phyloP scores from a whole-genome alignment of 306 rosid species.

The Albizia julibrissin region DNA sequence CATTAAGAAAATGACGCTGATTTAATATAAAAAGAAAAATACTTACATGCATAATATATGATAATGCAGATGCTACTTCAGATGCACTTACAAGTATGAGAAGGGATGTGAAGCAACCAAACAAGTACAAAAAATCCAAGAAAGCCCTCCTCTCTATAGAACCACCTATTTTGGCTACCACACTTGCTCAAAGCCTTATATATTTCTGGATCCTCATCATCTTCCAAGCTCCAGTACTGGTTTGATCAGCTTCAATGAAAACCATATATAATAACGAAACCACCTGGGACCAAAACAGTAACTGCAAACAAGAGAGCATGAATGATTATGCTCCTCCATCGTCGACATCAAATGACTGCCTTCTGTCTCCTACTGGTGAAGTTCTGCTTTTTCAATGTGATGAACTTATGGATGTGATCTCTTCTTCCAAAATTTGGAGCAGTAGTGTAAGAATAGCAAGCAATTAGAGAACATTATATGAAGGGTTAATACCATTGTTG shows the following conservation, averaged over 20 bases:
- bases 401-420: too few relatives aligned
- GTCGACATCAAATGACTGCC: too few relatives aligned
- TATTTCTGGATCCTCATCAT: neutral
- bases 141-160: constrained; percentile 45
- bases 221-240: neutral
- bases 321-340: too few relatives aligned
- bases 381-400: too few relatives aligned
- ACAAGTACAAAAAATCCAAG: constrained; percentile 65
- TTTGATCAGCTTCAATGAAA: neutral
- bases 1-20: neutral
- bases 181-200: neutral
- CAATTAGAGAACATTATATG: too few relatives aligned
- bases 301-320: too few relatives aligned
- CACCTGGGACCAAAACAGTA: neutral
- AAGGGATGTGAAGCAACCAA: constrained; percentile 73
- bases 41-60: neutral
- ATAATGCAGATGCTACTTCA: constrained; percentile 59
- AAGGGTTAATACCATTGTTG: too few relatives aligned
- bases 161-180: constrained; percentile 46
- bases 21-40: too few relatives aligned
- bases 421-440: too few relatives aligned
- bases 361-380: too few relatives aligned
- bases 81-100: constrained; percentile 75
- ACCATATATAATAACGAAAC: neutral
- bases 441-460: too few relatives aligned